Evolutionary conservation across 257 asterid genomes (phyloP).

Genomic region (Scutellaria barbata): DNA sequence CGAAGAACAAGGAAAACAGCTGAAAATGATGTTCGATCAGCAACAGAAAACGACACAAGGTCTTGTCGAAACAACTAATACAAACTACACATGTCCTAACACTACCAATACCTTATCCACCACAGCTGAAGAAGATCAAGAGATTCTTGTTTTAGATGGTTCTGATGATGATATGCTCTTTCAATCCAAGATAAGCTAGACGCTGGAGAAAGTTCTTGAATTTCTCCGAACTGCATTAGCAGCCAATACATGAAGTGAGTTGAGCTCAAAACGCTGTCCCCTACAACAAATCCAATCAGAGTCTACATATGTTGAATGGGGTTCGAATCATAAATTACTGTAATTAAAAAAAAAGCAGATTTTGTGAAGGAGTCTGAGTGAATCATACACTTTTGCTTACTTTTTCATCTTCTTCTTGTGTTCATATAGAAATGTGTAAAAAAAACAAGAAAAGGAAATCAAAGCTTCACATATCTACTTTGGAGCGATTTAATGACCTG

Average conservation of each 20-base stretch:
- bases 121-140: conserved; percentile 46
- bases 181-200: conserved; percentile 52
- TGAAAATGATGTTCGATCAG: conserved; percentile 65
- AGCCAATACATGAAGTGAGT: neutral
- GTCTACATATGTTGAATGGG: neutral
- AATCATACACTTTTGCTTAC: neutral
- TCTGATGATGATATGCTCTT: conserved; percentile 48
- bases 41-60: conserved; percentile 54
- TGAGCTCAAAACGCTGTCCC: too few species aligned
- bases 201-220: neutral
- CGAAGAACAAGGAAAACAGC: conserved; percentile 70
- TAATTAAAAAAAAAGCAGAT: neutral
- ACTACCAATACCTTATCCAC: conserved; percentile 36
- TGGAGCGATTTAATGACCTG: too few species aligned
- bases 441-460: too few species aligned
- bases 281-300: neutral
- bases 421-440: conserved; percentile 20
- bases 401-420: conserved; percentile 20
- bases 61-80: conserved; percentile 40
- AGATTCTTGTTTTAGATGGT: conserved; percentile 42
- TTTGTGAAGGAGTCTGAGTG: conserved; percentile 5
- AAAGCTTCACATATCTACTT: too few species aligned
- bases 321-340: neutral
- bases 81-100: conserved; percentile 38
- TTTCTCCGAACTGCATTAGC: neutral